Percentiles rank a stretch among this genome's conserved stretches.
phyloP scores from a whole-genome alignment of 2,329 filamentous ascomycete species.

The Xylaria sp. region DNA sequence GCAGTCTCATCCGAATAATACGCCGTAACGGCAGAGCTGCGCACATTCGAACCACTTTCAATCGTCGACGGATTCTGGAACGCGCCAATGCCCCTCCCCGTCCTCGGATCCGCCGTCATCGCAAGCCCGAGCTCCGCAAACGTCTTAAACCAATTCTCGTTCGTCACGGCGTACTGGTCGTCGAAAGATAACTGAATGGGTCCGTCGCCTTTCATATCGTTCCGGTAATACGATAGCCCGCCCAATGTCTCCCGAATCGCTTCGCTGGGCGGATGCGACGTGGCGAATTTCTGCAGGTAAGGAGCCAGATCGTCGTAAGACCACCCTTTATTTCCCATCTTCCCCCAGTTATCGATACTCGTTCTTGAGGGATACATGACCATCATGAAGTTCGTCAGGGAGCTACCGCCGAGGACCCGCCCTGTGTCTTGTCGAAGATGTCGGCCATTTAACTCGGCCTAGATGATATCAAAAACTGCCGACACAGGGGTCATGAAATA shows the following conservation, averaged over 20 bases:
- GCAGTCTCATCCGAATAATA: conserved; percentile 34
- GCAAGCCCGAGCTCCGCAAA: conserved; percentile 33
- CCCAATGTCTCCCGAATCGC: conserved; percentile 17
- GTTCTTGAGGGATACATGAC: conserved; percentile 23
- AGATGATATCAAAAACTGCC: conserved; percentile 5
- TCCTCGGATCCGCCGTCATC: conserved; percentile 32
- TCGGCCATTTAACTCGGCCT: conserved; percentile 30
- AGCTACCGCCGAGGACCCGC: conserved; percentile 32
- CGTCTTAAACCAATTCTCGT: conserved; percentile 36
- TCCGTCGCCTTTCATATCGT: conserved; percentile 28
- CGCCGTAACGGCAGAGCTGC: conserved; percentile 33
- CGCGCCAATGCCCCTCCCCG: conserved; percentile 30
- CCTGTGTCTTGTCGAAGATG: conserved; percentile 32
- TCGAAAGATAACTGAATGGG: conserved; percentile 36
- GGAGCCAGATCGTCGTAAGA: conserved; percentile 20
- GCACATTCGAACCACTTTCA: conserved; percentile 29
- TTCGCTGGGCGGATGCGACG: conserved; percentile 19
- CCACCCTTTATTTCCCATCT: conserved; percentile 25
- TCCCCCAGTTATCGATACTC: conserved; percentile 19
- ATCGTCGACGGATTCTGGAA: conserved; percentile 33
- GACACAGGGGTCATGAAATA: background rate
- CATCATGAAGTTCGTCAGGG: conserved; percentile 25
- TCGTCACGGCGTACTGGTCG: conserved; percentile 31
- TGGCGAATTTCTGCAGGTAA: conserved; percentile 21
- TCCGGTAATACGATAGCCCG: conserved; percentile 30